Conservation (phyloP, 1,284 basidiomycete genomes). For the Erythrobasidium hasegawianum region DNA sequence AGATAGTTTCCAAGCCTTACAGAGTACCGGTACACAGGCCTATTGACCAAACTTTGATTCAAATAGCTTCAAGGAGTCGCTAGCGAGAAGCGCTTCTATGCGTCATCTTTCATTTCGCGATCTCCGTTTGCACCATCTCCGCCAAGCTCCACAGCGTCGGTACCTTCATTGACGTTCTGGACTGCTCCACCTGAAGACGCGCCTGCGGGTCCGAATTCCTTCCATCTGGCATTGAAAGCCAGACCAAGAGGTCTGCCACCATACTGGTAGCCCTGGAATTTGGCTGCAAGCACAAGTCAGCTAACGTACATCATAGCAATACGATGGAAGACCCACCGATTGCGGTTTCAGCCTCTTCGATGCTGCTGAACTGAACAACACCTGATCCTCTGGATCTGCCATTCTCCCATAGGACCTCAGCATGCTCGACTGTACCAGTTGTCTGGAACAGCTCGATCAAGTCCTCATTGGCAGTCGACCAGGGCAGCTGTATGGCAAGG, state of each 20-base stretch:
- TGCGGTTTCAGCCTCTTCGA: constrained; percentile 84
- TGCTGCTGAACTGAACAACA: constrained; percentile 88
- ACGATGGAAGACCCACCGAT: constrained; percentile 54
- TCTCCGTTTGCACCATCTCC: neutral
- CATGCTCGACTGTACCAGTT: constrained; percentile 86
- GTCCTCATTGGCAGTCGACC: constrained; percentile 99
- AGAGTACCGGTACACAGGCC: neutral
- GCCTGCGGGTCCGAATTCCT: constrained; percentile 25
- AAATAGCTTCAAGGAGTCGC: neutral
- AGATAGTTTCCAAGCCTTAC: neutral
- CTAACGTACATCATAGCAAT: neutral
- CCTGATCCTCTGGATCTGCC: constrained; percentile 83
- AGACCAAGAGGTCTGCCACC: constrained; percentile 40
- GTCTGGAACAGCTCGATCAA: constrained; percentile 97
- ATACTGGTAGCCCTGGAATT: constrained; percentile 45
- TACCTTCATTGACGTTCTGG: neutral
- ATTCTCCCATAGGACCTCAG: constrained; percentile 82
- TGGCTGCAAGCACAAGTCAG: too few relatives aligned
- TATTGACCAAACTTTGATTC: neutral
- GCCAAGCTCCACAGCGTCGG: neutral
- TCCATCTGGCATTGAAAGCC: constrained; percentile 35
- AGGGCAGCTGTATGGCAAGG: constrained; percentile 78
- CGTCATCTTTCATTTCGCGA: neutral
- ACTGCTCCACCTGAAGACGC: neutral
- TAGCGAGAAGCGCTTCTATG: too few relatives aligned